Evolutionary conservation across 116 monocot species (phyloP), one percentile per base, ranked within the genome.

Genomic region (Zostera marina): DNA sequence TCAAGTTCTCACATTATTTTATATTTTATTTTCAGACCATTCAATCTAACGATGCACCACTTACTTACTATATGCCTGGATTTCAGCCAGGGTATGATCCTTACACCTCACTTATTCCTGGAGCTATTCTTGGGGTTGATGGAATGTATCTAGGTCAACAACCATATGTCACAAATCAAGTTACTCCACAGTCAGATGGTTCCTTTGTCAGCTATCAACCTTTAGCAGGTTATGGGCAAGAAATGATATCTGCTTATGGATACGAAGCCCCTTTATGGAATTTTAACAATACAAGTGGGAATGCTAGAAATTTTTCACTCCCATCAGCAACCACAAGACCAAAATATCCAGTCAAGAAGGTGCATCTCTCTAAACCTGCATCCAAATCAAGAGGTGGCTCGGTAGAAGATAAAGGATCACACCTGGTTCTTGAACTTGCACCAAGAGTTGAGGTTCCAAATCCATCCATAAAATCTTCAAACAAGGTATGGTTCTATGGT

Each of bases 121-220:
- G 77, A 46, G 55, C 68, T 61, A 48, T 77, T 52, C 15, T 76
- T 61, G 60, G 79, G 57, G 65, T 62, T 47, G 87, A 81, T 58
- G 79, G 87, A 17, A 76, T 82, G 53, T 79, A 74, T 63, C 32
- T 72, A 26, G 70, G 59, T 53, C 82, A 81, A 63, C 79, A 69
- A 14, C 60, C 64, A 17, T 79, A 78, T 63, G 64, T 54, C 22
- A 17, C 69, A 13, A 67, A 62, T 60, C 25, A 72, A 46, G 58
- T 75, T 26, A 62, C 65, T 11, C 53, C 72, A 19, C 87, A 76
- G 8, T 48, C 74, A 0, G 47, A 59, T 14, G 65, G 41, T 15
- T 74, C 79, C 56, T 74, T 70, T 21, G 74, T 75, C 7, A 66
- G 72, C 63, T 38, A 71, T 70, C 63, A 73, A 60, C 80, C 81